Percentiles rank a stretch among this genome's conserved stretches.
These are phyloP conservation scores for Phytophthora pinifolia DNA, from an alignment of 352 stramenopile species.

Conservation along the genomic window DNA sequence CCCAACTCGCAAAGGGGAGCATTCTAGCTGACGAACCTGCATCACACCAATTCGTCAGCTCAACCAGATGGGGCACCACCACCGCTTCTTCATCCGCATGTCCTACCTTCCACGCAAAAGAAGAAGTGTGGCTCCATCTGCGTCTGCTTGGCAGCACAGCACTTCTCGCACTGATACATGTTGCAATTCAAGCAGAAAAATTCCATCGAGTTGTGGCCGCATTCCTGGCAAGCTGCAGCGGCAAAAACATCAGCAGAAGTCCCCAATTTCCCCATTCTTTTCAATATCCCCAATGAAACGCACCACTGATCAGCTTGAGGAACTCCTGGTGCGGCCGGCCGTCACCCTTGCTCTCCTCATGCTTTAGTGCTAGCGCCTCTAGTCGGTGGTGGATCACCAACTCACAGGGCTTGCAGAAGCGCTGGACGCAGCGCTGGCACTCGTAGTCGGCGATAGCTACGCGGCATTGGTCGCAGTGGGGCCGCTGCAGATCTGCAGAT, in stretches of 20 bases:
- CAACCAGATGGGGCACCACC: neutral
- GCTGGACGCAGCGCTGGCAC: conserved; percentile 45
- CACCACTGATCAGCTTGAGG: conserved; percentile 50
- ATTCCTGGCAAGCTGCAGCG: conserved; percentile 54
- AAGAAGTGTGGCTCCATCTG: conserved; percentile 44
- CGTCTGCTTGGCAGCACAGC: conserved; percentile 45
- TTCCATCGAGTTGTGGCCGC: conserved; percentile 37
- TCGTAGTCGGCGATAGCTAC: conserved; percentile 40
- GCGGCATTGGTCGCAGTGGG: conserved; percentile 40
- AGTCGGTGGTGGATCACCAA: conserved; percentile 40
- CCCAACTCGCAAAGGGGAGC: conserved; percentile 50
- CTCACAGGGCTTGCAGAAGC: conserved; percentile 54
- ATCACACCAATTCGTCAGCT: neutral
- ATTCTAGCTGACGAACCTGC: conserved; percentile 44
- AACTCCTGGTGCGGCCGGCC: conserved; percentile 49
- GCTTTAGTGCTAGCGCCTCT: conserved; percentile 21
- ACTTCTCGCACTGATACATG: conserved; percentile 58
- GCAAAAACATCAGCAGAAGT: conserved; percentile 3
- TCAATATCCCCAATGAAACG: neutral
- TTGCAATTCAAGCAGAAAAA: conserved; percentile 64
- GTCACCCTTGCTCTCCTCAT: conserved; percentile 49
- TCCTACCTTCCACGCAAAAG: conserved; percentile 57
- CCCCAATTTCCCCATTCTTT: no score
- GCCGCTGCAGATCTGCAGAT: conserved; percentile 46
- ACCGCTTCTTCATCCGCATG: neutral